A percentile compares a stretch with the other conserved stretches of the same genome.
These are phyloP conservation scores for Corallochytrium limacisporum DNA, from an alignment of 78 protist genomes.

Conservation along the genomic window DNA sequence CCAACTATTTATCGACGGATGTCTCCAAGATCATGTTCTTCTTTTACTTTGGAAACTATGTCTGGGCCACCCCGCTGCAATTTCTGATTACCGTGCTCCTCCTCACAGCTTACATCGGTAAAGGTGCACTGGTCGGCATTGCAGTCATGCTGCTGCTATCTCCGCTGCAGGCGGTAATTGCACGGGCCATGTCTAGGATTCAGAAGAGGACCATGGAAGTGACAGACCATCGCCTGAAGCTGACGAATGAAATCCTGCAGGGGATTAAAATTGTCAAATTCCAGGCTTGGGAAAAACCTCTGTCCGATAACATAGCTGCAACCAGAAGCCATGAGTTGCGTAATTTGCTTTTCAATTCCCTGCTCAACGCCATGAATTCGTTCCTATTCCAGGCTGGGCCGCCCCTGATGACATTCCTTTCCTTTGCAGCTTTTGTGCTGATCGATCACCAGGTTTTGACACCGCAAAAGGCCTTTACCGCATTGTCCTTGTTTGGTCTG, in stretches of 20 bases:
- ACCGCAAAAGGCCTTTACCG: slow-evolving; percentile 63
- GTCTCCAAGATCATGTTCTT: too few species aligned
- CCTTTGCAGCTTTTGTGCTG: slow-evolving; percentile 32
- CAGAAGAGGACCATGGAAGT: slow-evolving; percentile 1
- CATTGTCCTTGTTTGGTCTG: slow-evolving; percentile 61
- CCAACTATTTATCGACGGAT: too few species aligned
- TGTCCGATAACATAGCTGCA: too few species aligned
- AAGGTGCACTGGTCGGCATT: slow-evolving; percentile 47
- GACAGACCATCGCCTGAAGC: slow-evolving; percentile 33
- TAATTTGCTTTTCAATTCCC: too few species aligned
- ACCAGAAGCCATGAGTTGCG: too few species aligned
- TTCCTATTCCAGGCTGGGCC: slow-evolving; percentile 54
- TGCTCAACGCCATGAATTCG: too few species aligned
- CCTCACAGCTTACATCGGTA: too few species aligned
- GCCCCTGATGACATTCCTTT: slow-evolving; percentile 36
- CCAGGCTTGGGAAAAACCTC: slow-evolving; percentile 57
- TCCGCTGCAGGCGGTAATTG: slow-evolving; percentile 26
- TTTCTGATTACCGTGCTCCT: too few species aligned
- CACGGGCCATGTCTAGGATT: background rate
- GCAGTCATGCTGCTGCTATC: slow-evolving; percentile 34
- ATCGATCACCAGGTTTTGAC: slow-evolving; percentile 40
- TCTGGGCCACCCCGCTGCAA: too few species aligned
- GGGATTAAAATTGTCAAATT: slow-evolving; percentile 60
- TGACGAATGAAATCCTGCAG: slow-evolving; percentile 46
- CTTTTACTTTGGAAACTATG: too few species aligned